phyloP scores from a whole-genome alignment of 257 asterid species.

The Misopates orontium region DNA sequence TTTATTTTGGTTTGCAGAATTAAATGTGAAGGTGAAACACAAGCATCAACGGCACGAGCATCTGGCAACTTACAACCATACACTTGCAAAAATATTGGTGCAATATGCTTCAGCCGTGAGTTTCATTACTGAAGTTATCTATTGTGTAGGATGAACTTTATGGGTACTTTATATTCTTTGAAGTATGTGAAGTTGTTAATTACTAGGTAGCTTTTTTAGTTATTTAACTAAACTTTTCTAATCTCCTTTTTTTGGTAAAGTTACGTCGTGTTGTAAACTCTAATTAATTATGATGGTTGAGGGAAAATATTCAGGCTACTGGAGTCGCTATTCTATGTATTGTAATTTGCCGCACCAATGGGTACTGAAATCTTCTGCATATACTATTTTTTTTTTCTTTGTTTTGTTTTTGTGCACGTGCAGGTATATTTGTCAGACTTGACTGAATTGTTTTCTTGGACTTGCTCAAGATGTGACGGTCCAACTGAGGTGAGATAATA shows the following conservation, averaged over 20 bases:
- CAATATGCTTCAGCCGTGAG: constrained; percentile 98
- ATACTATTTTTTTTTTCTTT: too few relatives aligned
- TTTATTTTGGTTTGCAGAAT: constrained; percentile 47
- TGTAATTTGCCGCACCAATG: constrained; percentile 11
- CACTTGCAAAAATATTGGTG: constrained; percentile 77
- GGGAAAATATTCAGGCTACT: neutral
- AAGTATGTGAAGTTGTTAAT: neutral
- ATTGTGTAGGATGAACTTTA: constrained; percentile 20
- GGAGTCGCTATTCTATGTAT: neutral
- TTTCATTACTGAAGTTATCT: constrained; percentile 24
- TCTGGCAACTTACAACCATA: constrained; percentile 56
- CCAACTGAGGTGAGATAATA: constrained; percentile 60
- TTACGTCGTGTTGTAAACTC: neutral
- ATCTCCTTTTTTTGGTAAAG: constrained; percentile 1
- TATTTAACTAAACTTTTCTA: neutral
- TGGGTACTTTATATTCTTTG: neutral
- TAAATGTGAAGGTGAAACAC: constrained; percentile 53
- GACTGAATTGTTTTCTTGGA: constrained; percentile 85
- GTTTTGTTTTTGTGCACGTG: constrained; percentile 21
- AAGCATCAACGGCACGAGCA: constrained; percentile 40
- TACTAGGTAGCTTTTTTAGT: neutral
- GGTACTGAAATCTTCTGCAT: constrained; percentile 21
- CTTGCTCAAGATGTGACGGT: constrained; percentile 90
- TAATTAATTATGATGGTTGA: constrained; percentile 1
- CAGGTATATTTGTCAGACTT: constrained; percentile 94